Evolutionary conservation across 1,284 basidiomycete genomes (phyloP), one percentile per base, ranked within the genome.

Genomic region (Microbotryomycetes sp.): DNA sequence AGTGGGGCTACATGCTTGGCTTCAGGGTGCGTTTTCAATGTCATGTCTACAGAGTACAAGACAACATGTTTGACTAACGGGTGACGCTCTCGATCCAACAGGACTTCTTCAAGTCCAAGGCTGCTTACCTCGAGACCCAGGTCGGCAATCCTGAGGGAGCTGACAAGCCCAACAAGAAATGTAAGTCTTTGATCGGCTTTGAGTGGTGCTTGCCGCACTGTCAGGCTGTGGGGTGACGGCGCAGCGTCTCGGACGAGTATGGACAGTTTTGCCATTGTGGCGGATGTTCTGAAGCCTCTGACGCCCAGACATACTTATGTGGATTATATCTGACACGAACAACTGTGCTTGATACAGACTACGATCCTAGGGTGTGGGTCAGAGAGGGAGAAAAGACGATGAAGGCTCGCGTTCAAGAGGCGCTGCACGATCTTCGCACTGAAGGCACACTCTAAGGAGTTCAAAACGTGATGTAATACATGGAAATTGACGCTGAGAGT

Each of bases 131-230:
- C 72, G 77, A 83, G 74, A 81, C 84, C 45, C 92, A 97, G 77
- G 71, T 72, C 45, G 92, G 92, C 63, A 96, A 94, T 82, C 92
- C 92, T 55, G 92, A 96, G 23, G 91, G 89, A 49, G 75, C 84
- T 28, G 91, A 94, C 79, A 92, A 92, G 82, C 92, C 92, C 67
- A 96, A 96, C 85, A 96, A 97, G 88, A 97, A 96, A 86, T 87
- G 77, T 42, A 19, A 42, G 36, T 42, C 19, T 9, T 19, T 19
- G 36, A 12, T 9, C 19, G 9, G 36, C 19, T 9, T 19, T 19
- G 36, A 12, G 36, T 42, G 9, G 36, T 42, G 9, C 19, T 42
- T 42, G 9, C 36, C 36, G 36, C 36, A 9, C 12, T 42, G 36
- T 42, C 19, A 19, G 36, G 12, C 12, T 42, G 36, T 42, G 36